Conservation (phyloP, 176 grass and related monocot genomes). For the Alopecurus myosuroides region DNA sequence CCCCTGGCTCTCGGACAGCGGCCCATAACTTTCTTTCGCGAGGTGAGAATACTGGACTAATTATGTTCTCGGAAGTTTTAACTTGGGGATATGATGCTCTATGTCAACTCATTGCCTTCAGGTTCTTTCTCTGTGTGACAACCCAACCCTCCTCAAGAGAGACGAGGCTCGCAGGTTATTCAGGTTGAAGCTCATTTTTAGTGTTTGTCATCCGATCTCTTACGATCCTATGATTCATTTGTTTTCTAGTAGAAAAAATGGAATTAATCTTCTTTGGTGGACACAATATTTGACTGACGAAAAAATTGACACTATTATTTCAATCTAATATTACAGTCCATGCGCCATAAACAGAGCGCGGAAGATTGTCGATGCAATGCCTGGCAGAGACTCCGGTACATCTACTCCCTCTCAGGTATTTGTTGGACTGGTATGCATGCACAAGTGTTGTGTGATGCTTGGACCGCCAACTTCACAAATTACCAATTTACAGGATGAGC, state of each 20-base stretch:
- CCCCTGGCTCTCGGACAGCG: slow-evolving; percentile 61
- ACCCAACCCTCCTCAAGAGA: slow-evolving; percentile 51
- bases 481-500: neutral
- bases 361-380: slow-evolving; percentile 39
- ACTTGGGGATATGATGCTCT: neutral
- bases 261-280: neutral
- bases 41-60: slow-evolving; percentile 26
- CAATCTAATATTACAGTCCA: slow-evolving; percentile 26
- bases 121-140: slow-evolving; percentile 78
- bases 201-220: neutral
- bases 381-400: slow-evolving; percentile 40
- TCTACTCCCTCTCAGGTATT: slow-evolving; percentile 59
- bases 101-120: neutral
- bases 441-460: neutral
- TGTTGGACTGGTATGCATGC: neutral
- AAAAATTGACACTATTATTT: neutral
- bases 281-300: neutral
- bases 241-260: neutral
- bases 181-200: slow-evolving; percentile 41
- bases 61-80: neutral
- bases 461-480: neutral
- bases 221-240: neutral
- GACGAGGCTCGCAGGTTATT: slow-evolving; percentile 46
- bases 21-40: slow-evolving; percentile 64
- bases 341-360: slow-evolving; percentile 54